These are phyloP conservation scores for Byssothecium circinans DNA, from an alignment of 2,329 filamentous ascomycete species.

Conservation along the genomic window DNA sequence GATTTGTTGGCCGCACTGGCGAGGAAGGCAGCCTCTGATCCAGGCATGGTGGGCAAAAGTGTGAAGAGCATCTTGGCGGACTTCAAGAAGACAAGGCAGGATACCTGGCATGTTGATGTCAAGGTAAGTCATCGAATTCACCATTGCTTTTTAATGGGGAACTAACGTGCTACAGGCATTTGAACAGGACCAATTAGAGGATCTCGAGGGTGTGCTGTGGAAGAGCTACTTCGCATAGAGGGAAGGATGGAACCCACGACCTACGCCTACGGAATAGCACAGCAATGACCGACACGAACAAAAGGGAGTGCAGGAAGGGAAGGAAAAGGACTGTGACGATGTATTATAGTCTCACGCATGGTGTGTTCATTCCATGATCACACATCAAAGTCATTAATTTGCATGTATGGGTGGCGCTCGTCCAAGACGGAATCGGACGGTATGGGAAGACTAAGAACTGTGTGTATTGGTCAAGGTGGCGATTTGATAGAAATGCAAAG, in stretches of 20 bases:
- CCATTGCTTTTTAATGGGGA: conserved; percentile 2
- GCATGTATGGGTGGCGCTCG: not conserved
- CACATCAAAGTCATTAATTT: not conserved
- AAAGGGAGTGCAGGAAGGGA: not conserved
- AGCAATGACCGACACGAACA: not conserved
- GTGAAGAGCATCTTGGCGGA: conserved; percentile 93
- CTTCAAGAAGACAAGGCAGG: conserved; percentile 99
- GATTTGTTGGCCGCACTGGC: conserved; percentile 86
- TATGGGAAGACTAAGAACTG: not conserved
- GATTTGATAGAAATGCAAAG: too few relatives aligned
- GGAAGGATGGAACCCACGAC: not conserved
- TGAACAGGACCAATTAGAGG: conserved; percentile 87
- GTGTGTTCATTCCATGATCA: too few relatives aligned
- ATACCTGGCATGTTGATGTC: conserved; percentile 97
- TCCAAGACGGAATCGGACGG: not conserved
- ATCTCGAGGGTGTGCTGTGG: conserved; percentile 94
- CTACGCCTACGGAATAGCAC: too few relatives aligned
- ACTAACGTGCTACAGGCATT: conserved; percentile 61
- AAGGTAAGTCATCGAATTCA: conserved; percentile 68
- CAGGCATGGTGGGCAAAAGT: conserved; percentile 90
- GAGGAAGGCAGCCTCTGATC: conserved; percentile 80
- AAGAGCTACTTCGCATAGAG: conserved; percentile 95
- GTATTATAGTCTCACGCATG: not conserved
- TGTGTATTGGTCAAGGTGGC: too few relatives aligned
- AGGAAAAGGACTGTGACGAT: not conserved